phyloP scores from a whole-genome alignment of 2,329 filamentous ascomycete genomes.

The Sarocladium brachiariae region DNA sequence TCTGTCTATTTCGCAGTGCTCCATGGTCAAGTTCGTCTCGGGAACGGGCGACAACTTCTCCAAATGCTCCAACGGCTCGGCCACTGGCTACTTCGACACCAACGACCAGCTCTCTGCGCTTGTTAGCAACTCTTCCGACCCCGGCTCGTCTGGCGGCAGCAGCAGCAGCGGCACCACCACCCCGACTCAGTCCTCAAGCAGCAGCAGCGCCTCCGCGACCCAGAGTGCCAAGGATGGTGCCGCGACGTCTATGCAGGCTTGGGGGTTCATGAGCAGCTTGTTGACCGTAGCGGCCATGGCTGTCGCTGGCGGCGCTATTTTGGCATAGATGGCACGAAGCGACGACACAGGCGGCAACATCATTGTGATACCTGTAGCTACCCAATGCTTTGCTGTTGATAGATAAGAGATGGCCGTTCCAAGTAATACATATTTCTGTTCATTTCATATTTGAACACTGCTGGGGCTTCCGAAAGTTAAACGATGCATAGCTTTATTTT shows the following conservation, averaged over 20 bases:
- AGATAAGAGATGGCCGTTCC: too few relatives aligned
- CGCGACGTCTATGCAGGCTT: slow-evolving; percentile 19
- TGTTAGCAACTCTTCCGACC: slow-evolving; percentile 20
- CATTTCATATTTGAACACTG: too few relatives aligned
- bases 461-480: too few relatives aligned
- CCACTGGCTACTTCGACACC: slow-evolving; percentile 23
- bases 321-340: slow-evolving; percentile 18
- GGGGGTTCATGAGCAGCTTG: slow-evolving; percentile 16
- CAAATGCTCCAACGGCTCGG: slow-evolving; percentile 29
- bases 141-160: slow-evolving; percentile 9
- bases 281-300: slow-evolving; percentile 22
- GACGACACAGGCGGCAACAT: too few relatives aligned
- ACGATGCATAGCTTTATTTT: too few relatives aligned
- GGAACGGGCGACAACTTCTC: slow-evolving; percentile 25
- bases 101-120: slow-evolving; percentile 29
- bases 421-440: too few relatives aligned
- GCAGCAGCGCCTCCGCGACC: not conserved
- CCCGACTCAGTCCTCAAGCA: slow-evolving; percentile 13
- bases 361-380: too few relatives aligned
- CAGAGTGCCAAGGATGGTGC: slow-evolving; percentile 13
- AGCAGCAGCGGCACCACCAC: slow-evolving; percentile 2
- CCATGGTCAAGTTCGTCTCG: slow-evolving; percentile 48
- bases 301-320: slow-evolving; percentile 21
- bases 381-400: too few relatives aligned
- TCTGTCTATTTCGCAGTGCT: slow-evolving; percentile 42